Percentiles rank a stretch among this genome's conserved stretches.
phyloP scores from a whole-genome alignment of 2,329 filamentous ascomycete species.

The Ceratocystis cacaofunesta region DNA sequence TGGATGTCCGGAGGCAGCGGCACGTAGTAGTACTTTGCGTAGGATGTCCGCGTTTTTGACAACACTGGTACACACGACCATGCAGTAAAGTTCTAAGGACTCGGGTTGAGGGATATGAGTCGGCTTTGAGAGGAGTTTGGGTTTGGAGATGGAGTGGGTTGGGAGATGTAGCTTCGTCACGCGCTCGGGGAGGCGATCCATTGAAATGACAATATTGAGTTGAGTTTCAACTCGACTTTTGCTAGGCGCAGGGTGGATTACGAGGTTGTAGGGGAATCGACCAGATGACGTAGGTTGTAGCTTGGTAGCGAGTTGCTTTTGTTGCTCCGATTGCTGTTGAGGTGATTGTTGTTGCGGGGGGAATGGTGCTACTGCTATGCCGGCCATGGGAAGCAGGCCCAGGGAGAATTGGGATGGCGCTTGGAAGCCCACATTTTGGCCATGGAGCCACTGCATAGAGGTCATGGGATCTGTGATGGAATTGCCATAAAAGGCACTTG shows the following conservation, averaged over 20 bases:
- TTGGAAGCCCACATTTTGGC: slow-evolving; percentile 10
- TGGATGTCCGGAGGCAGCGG: slow-evolving; percentile 28
- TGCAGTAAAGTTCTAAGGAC: slow-evolving; percentile 64
- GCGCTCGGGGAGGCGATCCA: slow-evolving; percentile 60
- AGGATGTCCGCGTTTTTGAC: slow-evolving; percentile 59
- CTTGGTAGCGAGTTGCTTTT: background rate
- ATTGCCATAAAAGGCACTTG: slow-evolving; percentile 8
- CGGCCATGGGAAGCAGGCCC: slow-evolving; percentile 10
- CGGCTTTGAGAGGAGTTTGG: slow-evolving; percentile 71
- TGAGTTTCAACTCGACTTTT: slow-evolving; percentile 72
- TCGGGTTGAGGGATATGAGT: slow-evolving; percentile 51
- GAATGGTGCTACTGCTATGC: slow-evolving; percentile 1
- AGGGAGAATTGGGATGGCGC: slow-evolving; percentile 11
- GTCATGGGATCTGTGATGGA: slow-evolving; percentile 8
- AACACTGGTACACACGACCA: slow-evolving; percentile 80
- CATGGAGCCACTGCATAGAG: slow-evolving; percentile 11
- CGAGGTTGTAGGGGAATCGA: slow-evolving; percentile 14
- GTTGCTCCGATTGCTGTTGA: slow-evolving; percentile 8
- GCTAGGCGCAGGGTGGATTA: slow-evolving; percentile 16
- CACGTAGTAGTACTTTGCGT: slow-evolving; percentile 50
- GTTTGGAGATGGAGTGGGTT: slow-evolving; percentile 82
- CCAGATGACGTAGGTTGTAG: background rate
- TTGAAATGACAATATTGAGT: slow-evolving; percentile 70
- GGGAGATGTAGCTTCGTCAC: slow-evolving; percentile 75
- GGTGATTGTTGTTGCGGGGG: slow-evolving; percentile 6